Evolutionary conservation across 805 yeast species (phyloP).

Genomic region (Yarrowia phangngaensis): DNA sequence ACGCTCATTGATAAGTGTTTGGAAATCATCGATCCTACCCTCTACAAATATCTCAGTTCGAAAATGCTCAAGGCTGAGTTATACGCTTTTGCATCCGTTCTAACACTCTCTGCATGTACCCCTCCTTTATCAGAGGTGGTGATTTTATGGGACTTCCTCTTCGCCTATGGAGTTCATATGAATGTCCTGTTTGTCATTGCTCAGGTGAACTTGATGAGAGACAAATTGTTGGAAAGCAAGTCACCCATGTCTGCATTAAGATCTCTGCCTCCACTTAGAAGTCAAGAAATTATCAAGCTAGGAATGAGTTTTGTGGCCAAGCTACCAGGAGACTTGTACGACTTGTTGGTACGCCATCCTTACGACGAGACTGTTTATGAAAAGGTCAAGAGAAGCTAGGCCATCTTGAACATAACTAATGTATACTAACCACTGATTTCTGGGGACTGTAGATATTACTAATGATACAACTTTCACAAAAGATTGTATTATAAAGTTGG

Average conservation of each 20-base stretch:
- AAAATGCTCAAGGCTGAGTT: conserved; percentile 76
- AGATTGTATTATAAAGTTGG: too few relatives aligned
- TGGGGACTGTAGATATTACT: too few relatives aligned
- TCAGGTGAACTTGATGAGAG: conserved; percentile 67
- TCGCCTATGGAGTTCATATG: conserved; percentile 88
- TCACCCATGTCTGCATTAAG: conserved; percentile 74
- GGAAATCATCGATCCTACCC: conserved; percentile 66
- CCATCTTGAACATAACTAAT: conserved; percentile 3
- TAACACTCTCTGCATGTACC: conserved; percentile 83
- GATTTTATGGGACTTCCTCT: conserved; percentile 81
- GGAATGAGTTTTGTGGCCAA: conserved; percentile 76
- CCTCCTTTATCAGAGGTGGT: conserved; percentile 75
- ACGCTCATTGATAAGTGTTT: conserved; percentile 70
- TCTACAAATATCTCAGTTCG: conserved; percentile 55
- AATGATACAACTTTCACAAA: too few relatives aligned
- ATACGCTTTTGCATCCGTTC: conserved; percentile 71
- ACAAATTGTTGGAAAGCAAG: conserved; percentile 52
- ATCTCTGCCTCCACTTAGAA: conserved; percentile 66
- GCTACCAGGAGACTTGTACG: conserved; percentile 64
- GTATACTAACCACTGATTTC: too few relatives aligned
- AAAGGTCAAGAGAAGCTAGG: neutral
- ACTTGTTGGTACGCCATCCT: conserved; percentile 59
- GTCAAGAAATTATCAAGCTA: conserved; percentile 69
- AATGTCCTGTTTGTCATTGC: conserved; percentile 81
- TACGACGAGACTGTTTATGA: conserved; percentile 42